These are phyloP conservation scores for Cyanidiococcus yangmingshanensis DNA, from an alignment of 23 red algal genomes.

Conservation along the genomic window DNA sequence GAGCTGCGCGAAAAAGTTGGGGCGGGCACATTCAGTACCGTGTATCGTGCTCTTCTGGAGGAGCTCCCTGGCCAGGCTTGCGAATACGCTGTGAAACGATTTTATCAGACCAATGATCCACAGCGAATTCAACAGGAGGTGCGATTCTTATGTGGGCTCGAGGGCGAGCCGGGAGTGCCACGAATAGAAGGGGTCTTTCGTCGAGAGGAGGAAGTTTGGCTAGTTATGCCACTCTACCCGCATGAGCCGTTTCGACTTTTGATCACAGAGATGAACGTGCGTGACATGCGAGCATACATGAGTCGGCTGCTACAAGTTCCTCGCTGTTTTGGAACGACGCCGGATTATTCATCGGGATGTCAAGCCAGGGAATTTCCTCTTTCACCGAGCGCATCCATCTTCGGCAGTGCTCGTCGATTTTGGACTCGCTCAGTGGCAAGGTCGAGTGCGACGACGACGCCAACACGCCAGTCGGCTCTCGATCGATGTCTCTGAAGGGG, in stretches of 20 bases:
- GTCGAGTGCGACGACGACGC: not conserved
- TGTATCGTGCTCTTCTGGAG: not conserved
- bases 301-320: not conserved
- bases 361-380: conserved; percentile 9
- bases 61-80: not conserved
- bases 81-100: conserved; percentile 6
- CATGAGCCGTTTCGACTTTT: not conserved
- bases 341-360: conserved; percentile 1
- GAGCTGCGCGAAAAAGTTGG: not conserved
- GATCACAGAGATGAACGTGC: not conserved
- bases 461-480: too few species aligned
- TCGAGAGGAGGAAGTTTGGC: not conserved
- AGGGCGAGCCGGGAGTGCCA: not conserved
- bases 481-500: too few species aligned
- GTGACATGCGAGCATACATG: conserved; percentile 2
- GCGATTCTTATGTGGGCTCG: not conserved
- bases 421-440: not conserved
- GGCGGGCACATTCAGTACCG: not conserved
- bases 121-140: conserved; percentile 1
- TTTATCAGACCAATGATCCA: not conserved
- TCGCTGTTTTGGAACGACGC: not conserved
- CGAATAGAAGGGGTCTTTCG: conserved; percentile 10
- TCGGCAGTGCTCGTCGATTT: conserved; percentile 7
- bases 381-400: not conserved
- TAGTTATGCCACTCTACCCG: not conserved